A percentile compares a stretch with the other conserved stretches of the same genome.
phyloP scores from a whole-genome alignment of 2,329 filamentous ascomycete species.

The Penicillium brasilianum region DNA sequence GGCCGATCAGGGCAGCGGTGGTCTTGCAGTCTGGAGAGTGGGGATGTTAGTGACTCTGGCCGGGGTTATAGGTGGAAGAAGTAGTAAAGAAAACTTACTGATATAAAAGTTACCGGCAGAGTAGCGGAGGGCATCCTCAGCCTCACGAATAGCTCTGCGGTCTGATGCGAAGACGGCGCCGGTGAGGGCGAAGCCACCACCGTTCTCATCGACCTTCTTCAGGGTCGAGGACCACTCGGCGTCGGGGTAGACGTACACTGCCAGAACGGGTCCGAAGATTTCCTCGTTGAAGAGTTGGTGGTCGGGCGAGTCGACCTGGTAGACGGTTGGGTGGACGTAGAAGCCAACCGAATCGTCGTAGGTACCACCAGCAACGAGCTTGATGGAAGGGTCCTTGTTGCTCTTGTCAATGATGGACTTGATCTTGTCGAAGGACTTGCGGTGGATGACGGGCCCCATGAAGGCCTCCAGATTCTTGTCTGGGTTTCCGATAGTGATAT shows the following conservation, averaged over 20 bases:
- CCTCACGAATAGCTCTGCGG: conserved; percentile 41
- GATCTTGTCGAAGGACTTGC: conserved; percentile 77
- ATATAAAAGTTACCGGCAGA: conserved; percentile 51
- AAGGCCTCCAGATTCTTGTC: conserved; percentile 62
- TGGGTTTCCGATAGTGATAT: conserved; percentile 67
- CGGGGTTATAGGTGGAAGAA: neutral
- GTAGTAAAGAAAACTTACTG: conserved; percentile 32
- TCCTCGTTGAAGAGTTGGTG: conserved; percentile 76
- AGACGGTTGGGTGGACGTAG: conserved; percentile 81
- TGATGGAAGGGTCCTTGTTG: conserved; percentile 70
- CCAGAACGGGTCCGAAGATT: conserved; percentile 78
- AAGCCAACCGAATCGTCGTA: conserved; percentile 77
- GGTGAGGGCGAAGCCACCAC: conserved; percentile 44
- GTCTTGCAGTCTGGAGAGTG: conserved; percentile 47
- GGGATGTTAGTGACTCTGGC: neutral
- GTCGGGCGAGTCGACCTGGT: conserved; percentile 69
- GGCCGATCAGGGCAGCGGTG: conserved; percentile 73
- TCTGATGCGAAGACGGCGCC: conserved; percentile 48
- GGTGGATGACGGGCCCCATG: conserved; percentile 83
- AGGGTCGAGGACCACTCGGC: conserved; percentile 63
- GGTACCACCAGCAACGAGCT: conserved; percentile 73
- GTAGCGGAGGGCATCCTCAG: conserved; percentile 44
- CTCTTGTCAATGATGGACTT: conserved; percentile 75
- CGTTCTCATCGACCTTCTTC: conserved; percentile 47
- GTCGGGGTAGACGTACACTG: conserved; percentile 78